Evolutionary conservation across 306 rosid genomes (phyloP), one percentile per base, ranked within the genome.

Genomic region (Quercus alba): DNA sequence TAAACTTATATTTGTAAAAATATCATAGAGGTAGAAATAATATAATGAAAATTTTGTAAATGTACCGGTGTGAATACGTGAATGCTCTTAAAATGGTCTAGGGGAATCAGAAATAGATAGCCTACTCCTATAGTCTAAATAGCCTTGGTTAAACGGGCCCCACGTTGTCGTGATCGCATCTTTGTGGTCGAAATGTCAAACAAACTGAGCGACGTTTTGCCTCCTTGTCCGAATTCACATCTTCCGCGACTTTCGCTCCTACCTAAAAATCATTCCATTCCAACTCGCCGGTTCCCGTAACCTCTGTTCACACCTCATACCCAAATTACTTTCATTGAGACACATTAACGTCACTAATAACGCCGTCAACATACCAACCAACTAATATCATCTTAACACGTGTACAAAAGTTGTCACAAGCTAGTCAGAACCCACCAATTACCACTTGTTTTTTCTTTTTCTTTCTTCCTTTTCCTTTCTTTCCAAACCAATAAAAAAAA

Each of bases 11-110:
- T 1, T 35, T 35, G 0, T 35, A 1, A 6, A 35, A 35, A 35
- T 35, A 1, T 4, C 0, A 5, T 26, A 26, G 0, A 26, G 0
- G 4, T 0, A 31, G 1, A 1, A 31, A 4, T 30, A 4, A 31
- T 31, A 0, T 4, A 0, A 31, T 31, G 3, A 31, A 31, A 31
- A 31, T 4, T 1, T 33, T 33, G 35, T 5, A 1, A 33, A 33
- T 33, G 0, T 1, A 5, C 0, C 30, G 0, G 38, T 2, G 8
- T 1, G 1, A 35, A 35, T 5, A 35, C 7, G 11, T 38, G 12
- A 41, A 8, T 41, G 46, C 12, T 41, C 46, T 41, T 1, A 38
- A 38, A 38, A 38, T 38, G 12, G 46, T 41, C 3, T 41, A 41
- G 46, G 1, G 1, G 46, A 12, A 49, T 49, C 54, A 3, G 54